Conservation (phyloP, 108 stramenopile species). For the Cyclotella sp. region DNA sequence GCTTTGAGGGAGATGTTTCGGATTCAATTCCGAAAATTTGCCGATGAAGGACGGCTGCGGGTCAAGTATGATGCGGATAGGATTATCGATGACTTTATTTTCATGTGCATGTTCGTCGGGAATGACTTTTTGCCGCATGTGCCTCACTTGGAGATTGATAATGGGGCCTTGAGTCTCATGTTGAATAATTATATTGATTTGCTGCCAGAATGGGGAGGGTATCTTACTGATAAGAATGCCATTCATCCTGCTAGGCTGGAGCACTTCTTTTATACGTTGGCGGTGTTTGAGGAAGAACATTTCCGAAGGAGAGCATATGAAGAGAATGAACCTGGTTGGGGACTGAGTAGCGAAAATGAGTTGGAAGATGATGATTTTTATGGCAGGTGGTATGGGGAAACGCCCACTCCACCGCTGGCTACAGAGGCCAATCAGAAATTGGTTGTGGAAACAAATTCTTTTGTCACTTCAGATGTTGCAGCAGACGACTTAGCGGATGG, state of each 20-base stretch:
- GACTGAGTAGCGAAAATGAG: slow-evolving; percentile 75
- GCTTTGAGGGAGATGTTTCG: slow-evolving; percentile 89
- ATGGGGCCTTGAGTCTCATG: slow-evolving; percentile 94
- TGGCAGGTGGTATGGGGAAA: slow-evolving; percentile 70
- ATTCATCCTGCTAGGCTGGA: slow-evolving; percentile 93
- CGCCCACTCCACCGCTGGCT: slow-evolving; percentile 70
- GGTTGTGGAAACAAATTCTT: slow-evolving; percentile 35
- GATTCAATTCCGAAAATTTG: slow-evolving; percentile 90
- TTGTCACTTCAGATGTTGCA: slow-evolving; percentile 5
- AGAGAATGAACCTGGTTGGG: slow-evolving; percentile 92
- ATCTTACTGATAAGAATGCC: slow-evolving; percentile 89
- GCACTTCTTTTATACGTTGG: slow-evolving; percentile 90
- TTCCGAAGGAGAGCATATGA: slow-evolving; percentile 89
- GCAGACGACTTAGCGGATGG: slow-evolving; percentile 3
- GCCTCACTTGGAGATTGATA: slow-evolving; percentile 95
- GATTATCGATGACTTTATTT: slow-evolving; percentile 97
- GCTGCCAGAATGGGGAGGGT: slow-evolving; percentile 91
- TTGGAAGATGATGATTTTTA: slow-evolving; percentile 79
- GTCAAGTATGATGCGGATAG: slow-evolving; percentile 82
- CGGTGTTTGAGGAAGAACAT: slow-evolving; percentile 92
- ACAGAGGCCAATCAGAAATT: slow-evolving; percentile 70
- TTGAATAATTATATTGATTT: slow-evolving; percentile 90
- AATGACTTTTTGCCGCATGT: slow-evolving; percentile 98
- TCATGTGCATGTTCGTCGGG: slow-evolving; percentile 98
- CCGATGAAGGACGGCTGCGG: slow-evolving; percentile 53